A percentile compares a stretch with the other conserved stretches of the same genome.
Evolutionary conservation across 768 basidiomycete species (phyloP).

Genomic region (Trametes coccinea): DNA sequence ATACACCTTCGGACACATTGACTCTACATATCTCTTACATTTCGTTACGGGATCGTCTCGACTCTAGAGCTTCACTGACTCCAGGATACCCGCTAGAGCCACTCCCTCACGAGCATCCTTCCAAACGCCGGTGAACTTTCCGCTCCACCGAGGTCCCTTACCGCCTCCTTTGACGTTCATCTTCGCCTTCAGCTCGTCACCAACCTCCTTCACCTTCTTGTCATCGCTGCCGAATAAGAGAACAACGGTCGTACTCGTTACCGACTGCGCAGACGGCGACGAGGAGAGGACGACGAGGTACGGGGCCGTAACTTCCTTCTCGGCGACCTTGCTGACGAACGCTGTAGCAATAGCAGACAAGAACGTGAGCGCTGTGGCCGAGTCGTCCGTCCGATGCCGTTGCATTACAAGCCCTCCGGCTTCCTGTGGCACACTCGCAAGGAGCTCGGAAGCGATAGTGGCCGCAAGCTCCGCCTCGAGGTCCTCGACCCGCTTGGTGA

Average conservation of each 20-base stretch:
- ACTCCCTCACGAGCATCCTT: slow-evolving; percentile 46
- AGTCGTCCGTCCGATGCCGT: slow-evolving; percentile 63
- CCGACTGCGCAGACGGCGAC: slow-evolving; percentile 56
- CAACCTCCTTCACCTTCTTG: slow-evolving; percentile 55
- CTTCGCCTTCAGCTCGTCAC: slow-evolving; percentile 56
- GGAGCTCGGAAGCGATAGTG: slow-evolving; percentile 40
- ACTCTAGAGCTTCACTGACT: slow-evolving; percentile 4
- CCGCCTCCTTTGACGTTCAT: slow-evolving; percentile 76
- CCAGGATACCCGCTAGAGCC: slow-evolving; percentile 42
- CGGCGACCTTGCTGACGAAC: slow-evolving; percentile 31
- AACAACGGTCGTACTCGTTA: slow-evolving; percentile 52
- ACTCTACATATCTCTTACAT: too few relatives aligned
- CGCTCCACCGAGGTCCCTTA: slow-evolving; percentile 75
- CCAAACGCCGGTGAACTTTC: slow-evolving; percentile 70
- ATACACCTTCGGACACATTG: not conserved
- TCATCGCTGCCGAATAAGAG: slow-evolving; percentile 64
- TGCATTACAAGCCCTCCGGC: slow-evolving; percentile 40
- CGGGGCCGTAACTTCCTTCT: slow-evolving; percentile 28
- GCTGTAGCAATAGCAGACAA: slow-evolving; percentile 57
- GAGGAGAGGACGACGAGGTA: slow-evolving; percentile 62
- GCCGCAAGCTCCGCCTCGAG: slow-evolving; percentile 70
- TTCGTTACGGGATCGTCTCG: too few relatives aligned
- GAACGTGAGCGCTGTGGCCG: slow-evolving; percentile 57
- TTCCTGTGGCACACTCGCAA: not conserved
- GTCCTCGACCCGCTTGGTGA: slow-evolving; percentile 68